A percentile compares a stretch with the other conserved stretches of the same genome.
Evolutionary conservation across 1,284 basidiomycete species (phyloP).

Genomic region (Agaricales sp.): DNA sequence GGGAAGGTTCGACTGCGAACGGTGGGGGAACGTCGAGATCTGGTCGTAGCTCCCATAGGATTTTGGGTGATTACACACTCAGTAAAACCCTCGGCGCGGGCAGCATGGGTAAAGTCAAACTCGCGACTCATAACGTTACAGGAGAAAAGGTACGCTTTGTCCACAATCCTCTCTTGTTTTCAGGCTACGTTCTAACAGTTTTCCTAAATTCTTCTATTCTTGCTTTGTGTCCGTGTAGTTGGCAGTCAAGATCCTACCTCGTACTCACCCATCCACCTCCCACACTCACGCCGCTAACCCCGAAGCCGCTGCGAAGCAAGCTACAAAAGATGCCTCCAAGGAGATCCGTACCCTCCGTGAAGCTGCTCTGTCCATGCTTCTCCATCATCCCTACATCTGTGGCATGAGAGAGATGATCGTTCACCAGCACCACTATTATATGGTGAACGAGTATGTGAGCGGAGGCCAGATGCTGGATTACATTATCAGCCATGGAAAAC

Average conservation of each 20-base stretch:
- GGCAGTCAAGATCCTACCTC: conserved; percentile 96
- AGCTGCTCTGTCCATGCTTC: conserved; percentile 86
- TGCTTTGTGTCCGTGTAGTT: conserved; percentile 41
- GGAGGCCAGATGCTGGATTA: conserved; percentile 99
- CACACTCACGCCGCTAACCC: conserved; percentile 34
- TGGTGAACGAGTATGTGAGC: conserved; percentile 98
- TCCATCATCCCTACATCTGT: conserved; percentile 98
- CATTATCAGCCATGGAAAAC: conserved; percentile 96
- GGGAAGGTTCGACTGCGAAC: conserved; percentile 7
- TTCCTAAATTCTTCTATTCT: conserved; percentile 6
- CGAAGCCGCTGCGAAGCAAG: conserved; percentile 68
- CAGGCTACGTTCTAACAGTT: too few species aligned
- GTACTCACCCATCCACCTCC: conserved; percentile 50
- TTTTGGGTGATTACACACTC: conserved; percentile 90
- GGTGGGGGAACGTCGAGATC: neutral
- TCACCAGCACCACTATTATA: conserved; percentile 96
- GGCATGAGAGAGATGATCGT: conserved; percentile 98
- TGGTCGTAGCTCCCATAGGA: conserved; percentile 25
- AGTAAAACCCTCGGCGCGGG: conserved; percentile 97
- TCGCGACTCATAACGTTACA: conserved; percentile 82
- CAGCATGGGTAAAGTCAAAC: conserved; percentile 99
- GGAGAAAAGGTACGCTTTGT: conserved; percentile 90
- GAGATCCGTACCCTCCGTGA: conserved; percentile 95
- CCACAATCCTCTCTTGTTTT: too few species aligned
- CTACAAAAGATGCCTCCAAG: conserved; percentile 88